These are phyloP conservation scores for Aspergillus fructus DNA, from an alignment of 2,329 filamentous ascomycete species.

Conservation along the genomic window DNA sequence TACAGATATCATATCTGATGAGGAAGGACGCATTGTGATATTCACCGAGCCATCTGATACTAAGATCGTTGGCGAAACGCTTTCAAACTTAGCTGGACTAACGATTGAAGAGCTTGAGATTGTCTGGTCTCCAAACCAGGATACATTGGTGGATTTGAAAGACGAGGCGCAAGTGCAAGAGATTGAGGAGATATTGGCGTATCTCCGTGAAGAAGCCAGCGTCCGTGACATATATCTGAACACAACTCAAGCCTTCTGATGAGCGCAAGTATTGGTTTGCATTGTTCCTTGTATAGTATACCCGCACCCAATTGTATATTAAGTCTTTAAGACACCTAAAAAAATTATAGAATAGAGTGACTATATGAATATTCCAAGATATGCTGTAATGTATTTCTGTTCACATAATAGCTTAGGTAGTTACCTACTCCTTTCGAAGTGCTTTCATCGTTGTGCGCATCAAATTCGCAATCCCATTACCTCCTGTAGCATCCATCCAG, in stretches of 20 bases:
- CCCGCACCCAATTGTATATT: not conserved
- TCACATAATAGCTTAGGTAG: not conserved
- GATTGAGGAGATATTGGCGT: conserved; percentile 58
- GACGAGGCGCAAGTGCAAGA: conserved; percentile 55
- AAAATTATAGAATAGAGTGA: not conserved
- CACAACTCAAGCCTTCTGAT: conserved; percentile 30
- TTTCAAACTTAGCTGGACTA: conserved; percentile 64
- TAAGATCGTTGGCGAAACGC: conserved; percentile 60
- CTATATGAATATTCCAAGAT: not conserved
- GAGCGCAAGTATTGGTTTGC: not conserved
- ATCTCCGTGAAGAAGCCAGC: conserved; percentile 63
- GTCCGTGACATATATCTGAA: conserved; percentile 82
- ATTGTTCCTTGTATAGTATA: conserved; percentile 4
- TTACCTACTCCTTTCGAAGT: conserved; percentile 52
- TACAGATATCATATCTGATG: conserved; percentile 54
- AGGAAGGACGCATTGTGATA: conserved; percentile 68
- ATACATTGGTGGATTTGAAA: conserved; percentile 68
- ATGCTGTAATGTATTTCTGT: not conserved
- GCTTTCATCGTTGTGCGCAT: conserved; percentile 82
- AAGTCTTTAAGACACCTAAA: not conserved
- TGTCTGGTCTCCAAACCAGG: conserved; percentile 79
- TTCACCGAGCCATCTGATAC: conserved; percentile 68
- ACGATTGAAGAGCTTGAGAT: conserved; percentile 75
- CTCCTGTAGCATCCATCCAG: conserved; percentile 63
- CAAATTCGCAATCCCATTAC: conserved; percentile 66